Conservation (phyloP, 2,329 filamentous ascomycete genomes). For the Colletotrichum orchidophilum region DNA sequence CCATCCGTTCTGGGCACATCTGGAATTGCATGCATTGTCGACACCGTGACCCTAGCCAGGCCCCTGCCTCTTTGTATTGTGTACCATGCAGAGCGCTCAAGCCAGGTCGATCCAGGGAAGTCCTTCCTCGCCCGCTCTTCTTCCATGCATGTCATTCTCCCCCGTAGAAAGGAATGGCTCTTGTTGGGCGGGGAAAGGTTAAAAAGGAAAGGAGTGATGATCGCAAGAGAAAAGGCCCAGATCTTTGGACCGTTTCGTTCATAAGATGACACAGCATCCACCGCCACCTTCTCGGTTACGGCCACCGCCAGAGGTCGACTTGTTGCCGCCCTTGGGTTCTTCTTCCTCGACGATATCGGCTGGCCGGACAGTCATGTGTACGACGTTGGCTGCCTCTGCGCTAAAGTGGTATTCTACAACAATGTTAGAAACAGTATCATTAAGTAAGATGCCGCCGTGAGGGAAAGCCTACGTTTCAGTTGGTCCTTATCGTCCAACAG, state of each 20-base stretch:
- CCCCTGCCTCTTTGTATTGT: slow-evolving; percentile 1
- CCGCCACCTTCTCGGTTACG: slow-evolving; percentile 51
- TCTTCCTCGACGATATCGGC: slow-evolving; percentile 86
- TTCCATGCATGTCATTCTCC: slow-evolving; percentile 19
- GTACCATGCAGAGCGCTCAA: slow-evolving; percentile 5
- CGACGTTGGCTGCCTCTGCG: slow-evolving; percentile 78
- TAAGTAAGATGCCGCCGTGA: background rate
- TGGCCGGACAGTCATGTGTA: slow-evolving; percentile 94
- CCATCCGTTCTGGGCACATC: slow-evolving; percentile 22
- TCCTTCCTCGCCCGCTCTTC: slow-evolving; percentile 5
- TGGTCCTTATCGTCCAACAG: slow-evolving; percentile 88
- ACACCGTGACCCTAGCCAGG: background rate
- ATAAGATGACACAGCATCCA: slow-evolving; percentile 64
- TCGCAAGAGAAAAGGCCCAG: background rate
- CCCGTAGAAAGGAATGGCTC: slow-evolving; percentile 14
- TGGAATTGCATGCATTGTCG: slow-evolving; percentile 26
- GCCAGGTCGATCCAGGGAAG: background rate
- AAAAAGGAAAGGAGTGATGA: background rate
- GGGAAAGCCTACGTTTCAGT: slow-evolving; percentile 74
- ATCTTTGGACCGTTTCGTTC: slow-evolving; percentile 34
- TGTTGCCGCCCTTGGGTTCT: slow-evolving; percentile 75
- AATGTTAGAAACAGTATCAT: slow-evolving; percentile 11
- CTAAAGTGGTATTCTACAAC: slow-evolving; percentile 80
- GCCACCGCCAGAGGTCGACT: slow-evolving; percentile 51
- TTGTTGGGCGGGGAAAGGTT: background rate